phyloP scores from a whole-genome alignment of 108 stramenopile species.

The Nannochloropsis gaditana region DNA sequence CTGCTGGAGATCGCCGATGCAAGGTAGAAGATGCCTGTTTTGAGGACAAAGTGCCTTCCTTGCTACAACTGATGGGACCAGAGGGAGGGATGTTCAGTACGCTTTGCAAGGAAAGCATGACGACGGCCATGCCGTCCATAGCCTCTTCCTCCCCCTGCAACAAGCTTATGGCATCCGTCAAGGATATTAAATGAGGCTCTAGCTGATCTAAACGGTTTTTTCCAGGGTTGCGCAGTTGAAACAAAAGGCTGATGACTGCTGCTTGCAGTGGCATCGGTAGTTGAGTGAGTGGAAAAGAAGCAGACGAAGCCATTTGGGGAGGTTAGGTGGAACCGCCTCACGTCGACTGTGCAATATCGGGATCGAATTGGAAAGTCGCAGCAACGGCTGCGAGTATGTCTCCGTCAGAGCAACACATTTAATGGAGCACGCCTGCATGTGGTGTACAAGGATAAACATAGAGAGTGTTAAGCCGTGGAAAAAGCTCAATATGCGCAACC shows the following conservation, averaged over 20 bases:
- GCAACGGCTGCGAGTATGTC: too few species aligned
- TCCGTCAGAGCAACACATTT: too few species aligned
- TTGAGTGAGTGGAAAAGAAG: neutral
- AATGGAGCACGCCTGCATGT: too few species aligned
- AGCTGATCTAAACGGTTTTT: neutral
- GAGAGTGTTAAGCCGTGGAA: too few species aligned
- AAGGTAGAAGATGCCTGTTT: neutral
- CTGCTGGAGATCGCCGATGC: neutral
- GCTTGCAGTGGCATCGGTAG: neutral
- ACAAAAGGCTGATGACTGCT: constrained; percentile 16
- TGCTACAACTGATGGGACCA: neutral
- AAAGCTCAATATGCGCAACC: too few species aligned
- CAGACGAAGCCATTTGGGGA: neutral
- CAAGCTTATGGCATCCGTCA: neutral
- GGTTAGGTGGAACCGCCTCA: too few species aligned
- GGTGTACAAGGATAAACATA: too few species aligned
- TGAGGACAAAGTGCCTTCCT: neutral
- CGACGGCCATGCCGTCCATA: neutral
- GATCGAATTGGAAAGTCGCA: too few species aligned
- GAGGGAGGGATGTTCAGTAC: neutral
- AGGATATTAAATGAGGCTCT: neutral
- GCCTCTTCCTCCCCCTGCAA: neutral
- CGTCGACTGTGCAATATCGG: too few species aligned
- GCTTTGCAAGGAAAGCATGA: neutral
- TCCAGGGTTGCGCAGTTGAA: neutral